These are phyloP conservation scores for Gentiana macrophylla DNA, from an alignment of 257 asterid genomes.

Conservation along the genomic window DNA sequence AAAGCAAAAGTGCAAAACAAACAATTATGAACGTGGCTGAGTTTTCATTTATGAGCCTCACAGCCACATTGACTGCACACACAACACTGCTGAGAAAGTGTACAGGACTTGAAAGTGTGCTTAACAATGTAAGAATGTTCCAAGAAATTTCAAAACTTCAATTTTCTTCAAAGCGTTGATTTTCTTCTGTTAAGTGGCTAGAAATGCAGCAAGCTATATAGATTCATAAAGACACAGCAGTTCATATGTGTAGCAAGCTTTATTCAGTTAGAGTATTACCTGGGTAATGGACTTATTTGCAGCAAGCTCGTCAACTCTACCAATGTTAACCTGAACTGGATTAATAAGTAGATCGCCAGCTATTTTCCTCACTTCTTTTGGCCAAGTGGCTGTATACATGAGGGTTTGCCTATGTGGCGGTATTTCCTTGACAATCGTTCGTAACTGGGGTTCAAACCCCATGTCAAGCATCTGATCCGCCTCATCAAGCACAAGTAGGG, in stretches of 20 bases:
- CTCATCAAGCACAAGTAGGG: constrained; percentile 95
- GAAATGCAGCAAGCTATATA: no score
- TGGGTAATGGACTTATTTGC: constrained; percentile 93
- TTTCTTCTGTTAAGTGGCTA: no score
- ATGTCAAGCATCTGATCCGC: constrained; percentile 99
- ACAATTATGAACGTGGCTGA: no score
- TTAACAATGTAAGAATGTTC: no score
- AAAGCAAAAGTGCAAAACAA: no score
- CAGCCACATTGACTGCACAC: no score
- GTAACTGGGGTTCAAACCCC: constrained; percentile 99
- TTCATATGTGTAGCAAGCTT: background rate
- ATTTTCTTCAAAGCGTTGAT: no score
- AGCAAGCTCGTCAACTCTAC: constrained; percentile 86
- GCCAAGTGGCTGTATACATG: constrained; percentile 99
- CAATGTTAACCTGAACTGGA: constrained; percentile 93
- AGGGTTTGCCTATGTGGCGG: constrained; percentile 97
- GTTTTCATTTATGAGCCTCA: no score
- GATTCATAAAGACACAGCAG: background rate
- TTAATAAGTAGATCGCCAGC: constrained; percentile 80
- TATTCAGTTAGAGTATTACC: constrained; percentile 26
- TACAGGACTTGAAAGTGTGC: no score
- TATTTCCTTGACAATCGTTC: constrained; percentile 86
- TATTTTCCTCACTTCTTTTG: constrained; percentile 86
- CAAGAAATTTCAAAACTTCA: no score
- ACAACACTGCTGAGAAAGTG: no score